A percentile compares a stretch with the other conserved stretches of the same genome.
Conservation (phyloP, 2,329 filamentous ascomycete species). For the Geoglossum cookeanum region DNA sequence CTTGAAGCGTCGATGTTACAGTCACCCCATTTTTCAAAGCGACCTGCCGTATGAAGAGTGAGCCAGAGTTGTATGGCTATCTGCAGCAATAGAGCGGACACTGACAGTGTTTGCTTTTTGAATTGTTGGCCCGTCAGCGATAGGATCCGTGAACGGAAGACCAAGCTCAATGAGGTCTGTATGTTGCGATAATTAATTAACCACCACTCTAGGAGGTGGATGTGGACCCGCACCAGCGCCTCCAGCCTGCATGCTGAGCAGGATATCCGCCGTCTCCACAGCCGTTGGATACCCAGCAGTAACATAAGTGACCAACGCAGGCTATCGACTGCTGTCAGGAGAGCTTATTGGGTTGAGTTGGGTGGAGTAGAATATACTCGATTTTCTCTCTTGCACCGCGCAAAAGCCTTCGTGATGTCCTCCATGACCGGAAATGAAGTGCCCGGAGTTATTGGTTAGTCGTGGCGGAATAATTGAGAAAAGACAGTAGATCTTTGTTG, state of each 20-base stretch:
- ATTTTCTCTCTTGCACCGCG: conserved; percentile 34
- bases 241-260: conserved; percentile 80
- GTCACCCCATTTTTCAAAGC: conserved; percentile 81
- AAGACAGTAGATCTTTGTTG: background rate
- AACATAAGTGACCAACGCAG: conserved; percentile 87
- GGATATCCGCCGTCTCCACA: conserved; percentile 64
- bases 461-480: background rate
- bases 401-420: conserved; percentile 35
- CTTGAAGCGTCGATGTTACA: conserved; percentile 57
- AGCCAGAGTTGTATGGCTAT: background rate
- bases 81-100: conserved; percentile 3
- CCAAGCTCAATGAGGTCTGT: conserved; percentile 88
- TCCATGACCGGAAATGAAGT: conserved; percentile 24
- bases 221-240: conserved; percentile 51
- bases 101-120: conserved; percentile 77
- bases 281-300: conserved; percentile 79
- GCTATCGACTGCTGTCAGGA: conserved; percentile 25
- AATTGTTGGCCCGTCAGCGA: conserved; percentile 92
- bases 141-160: conserved; percentile 92
- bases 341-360: background rate
- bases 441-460: background rate
- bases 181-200: background rate
- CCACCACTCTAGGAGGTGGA: background rate
- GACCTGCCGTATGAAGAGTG: conserved; percentile 22
- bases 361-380: conserved; percentile 17